These are phyloP conservation scores for Aspergillus sp. DNA, from an alignment of 2,329 filamentous ascomycete genomes.

Conservation along the genomic window DNA sequence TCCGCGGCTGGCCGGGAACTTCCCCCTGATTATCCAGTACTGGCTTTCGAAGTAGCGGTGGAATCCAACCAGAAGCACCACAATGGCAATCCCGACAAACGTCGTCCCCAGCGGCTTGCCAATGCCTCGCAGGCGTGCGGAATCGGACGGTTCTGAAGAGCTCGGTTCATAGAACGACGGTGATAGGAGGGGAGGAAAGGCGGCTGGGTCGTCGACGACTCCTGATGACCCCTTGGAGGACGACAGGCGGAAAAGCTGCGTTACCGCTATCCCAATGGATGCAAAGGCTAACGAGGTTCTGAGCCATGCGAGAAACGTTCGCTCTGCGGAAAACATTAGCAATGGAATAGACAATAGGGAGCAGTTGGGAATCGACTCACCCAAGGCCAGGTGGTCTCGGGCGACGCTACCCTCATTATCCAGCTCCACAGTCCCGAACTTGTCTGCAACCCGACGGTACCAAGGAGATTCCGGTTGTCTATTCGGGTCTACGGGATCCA, in stretches of 20 bases:
- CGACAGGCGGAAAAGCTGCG: slow-evolving; percentile 58
- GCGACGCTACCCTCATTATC: slow-evolving; percentile 60
- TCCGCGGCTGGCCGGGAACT: slow-evolving; percentile 55
- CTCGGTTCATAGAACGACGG: slow-evolving; percentile 11
- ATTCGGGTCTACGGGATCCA: slow-evolving; percentile 4
- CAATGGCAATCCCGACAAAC: slow-evolving; percentile 52
- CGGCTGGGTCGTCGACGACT: slow-evolving; percentile 5
- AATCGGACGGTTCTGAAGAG: slow-evolving; percentile 9
- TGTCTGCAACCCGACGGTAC: slow-evolving; percentile 44
- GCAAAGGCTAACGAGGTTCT: slow-evolving; percentile 58
- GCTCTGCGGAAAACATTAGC: slow-evolving; percentile 36
- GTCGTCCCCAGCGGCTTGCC: slow-evolving; percentile 56
- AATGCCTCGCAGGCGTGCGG: slow-evolving; percentile 37
- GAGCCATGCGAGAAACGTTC: slow-evolving; percentile 61
- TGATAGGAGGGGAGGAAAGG: slow-evolving; percentile 13
- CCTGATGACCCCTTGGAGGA: slow-evolving; percentile 25
- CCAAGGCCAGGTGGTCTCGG: slow-evolving; percentile 54
- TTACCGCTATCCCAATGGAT: slow-evolving; percentile 56
- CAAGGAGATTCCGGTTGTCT: slow-evolving; percentile 23
- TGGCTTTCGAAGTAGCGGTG: slow-evolving; percentile 59
- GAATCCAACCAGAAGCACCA: slow-evolving; percentile 54
- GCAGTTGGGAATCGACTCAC: slow-evolving; percentile 28
- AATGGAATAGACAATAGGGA: slow-evolving; percentile 3
- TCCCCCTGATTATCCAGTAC: slow-evolving; percentile 57
- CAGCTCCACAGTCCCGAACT: slow-evolving; percentile 53